Percentiles rank a stretch among this genome's conserved stretches.
Evolutionary conservation across 768 basidiomycete species (phyloP).

Genomic region (Phylloporus sp.): DNA sequence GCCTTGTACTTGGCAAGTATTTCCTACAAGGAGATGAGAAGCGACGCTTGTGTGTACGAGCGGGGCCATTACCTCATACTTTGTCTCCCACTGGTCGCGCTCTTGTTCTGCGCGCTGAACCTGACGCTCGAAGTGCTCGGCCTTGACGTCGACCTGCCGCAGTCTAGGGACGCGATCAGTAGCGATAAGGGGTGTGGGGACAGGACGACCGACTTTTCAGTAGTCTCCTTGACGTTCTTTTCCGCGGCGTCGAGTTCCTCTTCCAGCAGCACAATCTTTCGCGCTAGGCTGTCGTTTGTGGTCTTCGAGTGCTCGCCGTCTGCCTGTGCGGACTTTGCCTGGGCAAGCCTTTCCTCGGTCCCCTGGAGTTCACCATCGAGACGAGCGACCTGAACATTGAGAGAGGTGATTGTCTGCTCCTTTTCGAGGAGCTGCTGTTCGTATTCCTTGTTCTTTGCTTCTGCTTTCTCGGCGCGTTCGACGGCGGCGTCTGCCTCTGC

Average conservation of each 20-base stretch:
- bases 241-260: slow-evolving; percentile 94
- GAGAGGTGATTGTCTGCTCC: slow-evolving; percentile 83
- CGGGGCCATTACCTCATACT: slow-evolving; percentile 74
- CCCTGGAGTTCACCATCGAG: slow-evolving; percentile 68
- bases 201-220: slow-evolving; percentile 82
- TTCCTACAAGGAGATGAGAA: slow-evolving; percentile 46
- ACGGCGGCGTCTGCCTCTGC: slow-evolving; percentile 79
- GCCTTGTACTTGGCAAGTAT: slow-evolving; percentile 60
- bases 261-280: slow-evolving; percentile 90
- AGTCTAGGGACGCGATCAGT: slow-evolving; percentile 49
- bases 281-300: slow-evolving; percentile 62
- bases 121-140: slow-evolving; percentile 96
- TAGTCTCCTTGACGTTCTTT: slow-evolving; percentile 94
- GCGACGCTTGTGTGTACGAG: neutral
- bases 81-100: slow-evolving; percentile 90
- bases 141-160: slow-evolving; percentile 95
- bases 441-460: slow-evolving; percentile 72
- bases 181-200: slow-evolving; percentile 6
- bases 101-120: slow-evolving; percentile 83
- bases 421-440: slow-evolving; percentile 71
- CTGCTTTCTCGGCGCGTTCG: slow-evolving; percentile 81
- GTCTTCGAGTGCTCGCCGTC: slow-evolving; percentile 69
- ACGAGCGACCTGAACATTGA: slow-evolving; percentile 62
- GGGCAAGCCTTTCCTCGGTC: slow-evolving; percentile 57
- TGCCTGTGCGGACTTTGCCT: slow-evolving; percentile 57